Evolutionary conservation across 306 rosid genomes (phyloP), one percentile per base, ranked within the genome.

Genomic region (Sindora glabra): DNA sequence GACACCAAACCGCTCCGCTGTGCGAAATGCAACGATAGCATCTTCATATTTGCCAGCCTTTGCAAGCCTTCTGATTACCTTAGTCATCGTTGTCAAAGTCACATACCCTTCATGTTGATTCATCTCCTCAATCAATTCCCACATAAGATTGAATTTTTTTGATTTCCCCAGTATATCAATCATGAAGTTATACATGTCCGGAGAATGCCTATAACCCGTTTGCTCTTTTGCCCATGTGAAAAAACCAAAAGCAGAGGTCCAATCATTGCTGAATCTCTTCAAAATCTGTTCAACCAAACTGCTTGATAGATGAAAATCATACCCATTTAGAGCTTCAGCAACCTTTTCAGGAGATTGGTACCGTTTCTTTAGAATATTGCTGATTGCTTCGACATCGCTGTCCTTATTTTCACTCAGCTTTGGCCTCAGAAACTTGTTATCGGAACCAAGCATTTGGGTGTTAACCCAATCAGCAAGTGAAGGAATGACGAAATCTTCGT

Each of bases 81-180:
- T 81, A 11, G 64, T 18, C 92, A 91, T 81, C 6, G 96, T 88
- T 40, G 32, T 63, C 67, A 80, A 62, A 4, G 85, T 79, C 26
- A 83, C 61, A 40, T 47, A 79, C 34, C 80, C 91, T 48, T 69
- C 72, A 59, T 68, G 49, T 5, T 6, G 9, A 12, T 52, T 14
- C 92, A 88, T 91, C 70, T 85, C 98, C 68, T 76, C 59, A 10
- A 91, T 79, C 49, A 85, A 57, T 5, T 77, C 80, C 96, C 95
- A 91, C 88, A 85, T 47, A 1, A 65, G 46, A 58, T 69, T 34
- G 44, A 81, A 87, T 25, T 62, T 59, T 58, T 32, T 78, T 1
- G 72, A 48, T 48, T 73, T 91, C 10, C 95, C 96, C 57, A 85
- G 49, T 10, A 88, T 73, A 16, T 83, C 95, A 15, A 85, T 79